Conservation (phyloP, 2,329 filamentous ascomycete species). For the Cladosporium sp. region DNA sequence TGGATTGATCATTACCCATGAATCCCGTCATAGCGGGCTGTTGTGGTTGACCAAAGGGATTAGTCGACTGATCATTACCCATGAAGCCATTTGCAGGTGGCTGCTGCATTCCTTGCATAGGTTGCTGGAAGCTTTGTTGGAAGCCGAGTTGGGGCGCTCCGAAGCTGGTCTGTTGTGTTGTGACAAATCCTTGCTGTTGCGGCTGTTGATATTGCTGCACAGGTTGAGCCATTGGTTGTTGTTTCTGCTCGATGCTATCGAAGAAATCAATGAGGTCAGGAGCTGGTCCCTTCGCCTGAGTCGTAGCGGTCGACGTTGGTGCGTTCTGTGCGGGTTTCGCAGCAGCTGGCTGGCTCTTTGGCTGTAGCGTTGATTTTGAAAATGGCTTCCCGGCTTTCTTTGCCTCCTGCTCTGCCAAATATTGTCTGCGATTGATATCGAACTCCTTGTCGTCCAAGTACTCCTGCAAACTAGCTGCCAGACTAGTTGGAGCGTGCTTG, state of each 20-base stretch:
- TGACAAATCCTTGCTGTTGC: slow-evolving; percentile 22
- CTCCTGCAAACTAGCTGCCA: slow-evolving; percentile 85
- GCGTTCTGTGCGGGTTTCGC: slow-evolving; percentile 32
- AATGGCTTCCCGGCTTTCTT: slow-evolving; percentile 48
- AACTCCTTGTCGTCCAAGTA: slow-evolving; percentile 95
- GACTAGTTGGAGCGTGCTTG: slow-evolving; percentile 91
- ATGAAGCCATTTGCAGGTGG: slow-evolving; percentile 21
- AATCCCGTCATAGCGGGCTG: slow-evolving; percentile 40
- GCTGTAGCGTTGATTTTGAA: slow-evolving; percentile 25
- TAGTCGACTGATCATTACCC: slow-evolving; percentile 13
- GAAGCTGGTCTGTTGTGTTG: slow-evolving; percentile 23
- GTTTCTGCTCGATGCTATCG: slow-evolving; percentile 85
- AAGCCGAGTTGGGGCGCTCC: slow-evolving; percentile 19
- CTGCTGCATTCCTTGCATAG: slow-evolving; percentile 15
- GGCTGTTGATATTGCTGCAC: slow-evolving; percentile 28
- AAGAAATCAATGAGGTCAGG: slow-evolving; percentile 92
- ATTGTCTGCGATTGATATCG: slow-evolving; percentile 87
- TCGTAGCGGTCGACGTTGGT: slow-evolving; percentile 31
- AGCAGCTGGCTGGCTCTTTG: slow-evolving; percentile 31
- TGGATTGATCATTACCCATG: slow-evolving; percentile 23
- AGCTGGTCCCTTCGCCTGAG: slow-evolving; percentile 56
- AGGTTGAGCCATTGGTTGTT: slow-evolving; percentile 54
- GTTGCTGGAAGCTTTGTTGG: slow-evolving; percentile 14
- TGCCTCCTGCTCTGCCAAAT: slow-evolving; percentile 79
- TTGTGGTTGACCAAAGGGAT: slow-evolving; percentile 13